Conservation (phyloP, 352 stramenopile species). For the Globisporangium mamillatum region DNA sequence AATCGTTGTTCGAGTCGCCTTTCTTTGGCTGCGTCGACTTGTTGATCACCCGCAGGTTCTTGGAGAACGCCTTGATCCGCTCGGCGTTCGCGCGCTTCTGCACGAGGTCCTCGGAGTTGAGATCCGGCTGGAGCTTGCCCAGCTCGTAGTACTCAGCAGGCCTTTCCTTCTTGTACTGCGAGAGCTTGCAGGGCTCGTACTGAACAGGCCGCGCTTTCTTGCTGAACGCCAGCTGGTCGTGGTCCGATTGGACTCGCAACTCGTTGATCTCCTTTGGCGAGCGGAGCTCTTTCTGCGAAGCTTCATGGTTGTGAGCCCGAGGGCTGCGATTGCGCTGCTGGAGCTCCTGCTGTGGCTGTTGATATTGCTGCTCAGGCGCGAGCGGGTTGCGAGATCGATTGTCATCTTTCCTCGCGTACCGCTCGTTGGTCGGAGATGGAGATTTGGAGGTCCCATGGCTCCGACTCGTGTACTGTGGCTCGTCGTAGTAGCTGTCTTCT, state of each 20-base stretch:
- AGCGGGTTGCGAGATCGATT: background rate
- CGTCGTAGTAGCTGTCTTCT: conserved; percentile 29
- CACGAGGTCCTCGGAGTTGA: conserved; percentile 78
- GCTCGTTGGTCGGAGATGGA: conserved; percentile 12
- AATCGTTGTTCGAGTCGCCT: conserved; percentile 22
- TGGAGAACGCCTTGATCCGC: conserved; percentile 81
- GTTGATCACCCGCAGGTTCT: conserved; percentile 77
- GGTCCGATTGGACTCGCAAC: conserved; percentile 43
- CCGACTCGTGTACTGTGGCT: conserved; percentile 14
- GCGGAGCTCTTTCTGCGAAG: conserved; percentile 27
- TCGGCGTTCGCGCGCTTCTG: conserved; percentile 78
- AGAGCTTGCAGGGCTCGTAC: conserved; percentile 82
- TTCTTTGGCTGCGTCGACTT: conserved; percentile 45
- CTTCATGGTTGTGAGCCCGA: background rate
- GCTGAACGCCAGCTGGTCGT: conserved; percentile 79
- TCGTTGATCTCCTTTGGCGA: conserved; percentile 65
- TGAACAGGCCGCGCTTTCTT: conserved; percentile 65
- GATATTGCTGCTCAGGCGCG: background rate
- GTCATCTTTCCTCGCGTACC: background rate
- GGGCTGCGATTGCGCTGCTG: conserved; percentile 12
- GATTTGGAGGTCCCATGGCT: conserved; percentile 2
- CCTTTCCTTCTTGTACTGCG: conserved; percentile 88
- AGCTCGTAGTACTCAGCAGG: conserved; percentile 83
- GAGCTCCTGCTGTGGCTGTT: conserved; percentile 3
- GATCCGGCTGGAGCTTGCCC: conserved; percentile 84